Percentiles rank a stretch among this genome's conserved stretches.
phyloP scores from a whole-genome alignment of 306 rosid species.

The Elaeagnus macrophylla region DNA sequence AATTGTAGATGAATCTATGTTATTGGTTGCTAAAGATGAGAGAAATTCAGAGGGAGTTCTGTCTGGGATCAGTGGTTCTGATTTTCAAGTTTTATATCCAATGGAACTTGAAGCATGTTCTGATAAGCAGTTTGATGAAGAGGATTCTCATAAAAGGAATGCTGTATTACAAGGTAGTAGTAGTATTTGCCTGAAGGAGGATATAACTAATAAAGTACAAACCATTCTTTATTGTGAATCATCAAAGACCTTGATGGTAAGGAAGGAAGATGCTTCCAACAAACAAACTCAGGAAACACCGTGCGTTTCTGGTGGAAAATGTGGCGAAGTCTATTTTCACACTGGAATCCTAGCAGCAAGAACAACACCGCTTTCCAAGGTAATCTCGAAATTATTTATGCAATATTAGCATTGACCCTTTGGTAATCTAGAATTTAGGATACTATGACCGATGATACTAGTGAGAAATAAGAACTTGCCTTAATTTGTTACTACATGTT shows the following conservation, averaged over 20 bases:
- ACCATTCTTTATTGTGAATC: constrained; percentile 28
- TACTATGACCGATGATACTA: neutral
- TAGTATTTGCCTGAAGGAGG: constrained; percentile 16
- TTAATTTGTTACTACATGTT: constrained; percentile 2
- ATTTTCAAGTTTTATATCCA: constrained; percentile 1
- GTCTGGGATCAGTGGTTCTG: constrained; percentile 14
- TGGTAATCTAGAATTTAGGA: neutral
- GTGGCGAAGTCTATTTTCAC: constrained; percentile 29
- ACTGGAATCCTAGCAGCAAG: constrained; percentile 25
- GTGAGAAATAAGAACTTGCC: neutral
- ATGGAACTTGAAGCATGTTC: constrained; percentile 12
- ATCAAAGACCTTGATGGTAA: constrained; percentile 26
- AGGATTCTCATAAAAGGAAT: constrained; percentile 15
- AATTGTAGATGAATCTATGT: constrained; percentile 13
- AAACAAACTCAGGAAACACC: constrained; percentile 19
- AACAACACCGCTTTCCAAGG: constrained; percentile 40
- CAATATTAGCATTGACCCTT: neutral
- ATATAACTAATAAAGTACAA: constrained; percentile 17
- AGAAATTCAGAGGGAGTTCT: constrained; percentile 13
- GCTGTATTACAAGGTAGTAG: constrained; percentile 11
- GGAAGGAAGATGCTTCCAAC: constrained; percentile 19
- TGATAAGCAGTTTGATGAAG: constrained; percentile 24
- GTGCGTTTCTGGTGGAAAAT: constrained; percentile 24
- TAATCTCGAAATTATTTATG: constrained; percentile 17
- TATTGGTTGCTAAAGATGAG: constrained; percentile 13